A percentile compares a stretch with the other conserved stretches of the same genome.
phyloP scores from a whole-genome alignment of 192 early-diverging fungal genomes.

The Pilaira anomala region DNA sequence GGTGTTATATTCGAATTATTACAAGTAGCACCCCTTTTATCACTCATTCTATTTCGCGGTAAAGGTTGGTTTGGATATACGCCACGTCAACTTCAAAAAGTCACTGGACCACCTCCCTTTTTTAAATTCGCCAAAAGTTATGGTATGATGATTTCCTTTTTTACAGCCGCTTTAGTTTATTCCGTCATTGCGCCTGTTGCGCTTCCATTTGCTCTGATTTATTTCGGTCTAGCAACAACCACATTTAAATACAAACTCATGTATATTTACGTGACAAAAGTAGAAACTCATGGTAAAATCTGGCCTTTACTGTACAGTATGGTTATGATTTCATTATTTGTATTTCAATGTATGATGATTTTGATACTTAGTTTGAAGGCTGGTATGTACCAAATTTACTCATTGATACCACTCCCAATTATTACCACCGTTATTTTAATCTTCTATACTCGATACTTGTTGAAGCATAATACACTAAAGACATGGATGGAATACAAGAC shows the following conservation, averaged over 20 bases:
- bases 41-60: conserved; percentile 28
- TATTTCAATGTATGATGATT: conserved; percentile 69
- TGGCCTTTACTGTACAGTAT: conserved; percentile 67
- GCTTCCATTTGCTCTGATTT: conserved; percentile 64
- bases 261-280: conserved; percentile 67
- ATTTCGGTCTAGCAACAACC: conserved; percentile 59
- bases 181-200: conserved; percentile 66
- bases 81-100: conserved; percentile 61
- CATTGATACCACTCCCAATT: conserved; percentile 58
- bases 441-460: neutral
- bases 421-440: neutral
- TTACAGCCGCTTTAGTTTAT: conserved; percentile 69
- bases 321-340: conserved; percentile 51
- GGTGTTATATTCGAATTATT: conserved; percentile 64
- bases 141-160: conserved; percentile 61
- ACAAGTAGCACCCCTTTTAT: conserved; percentile 54
- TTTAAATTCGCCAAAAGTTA: conserved; percentile 70
- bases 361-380: conserved; percentile 53
- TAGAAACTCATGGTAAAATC: conserved; percentile 70
- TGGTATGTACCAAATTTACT: conserved; percentile 40
- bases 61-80: conserved; percentile 41
- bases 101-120: conserved; percentile 46
- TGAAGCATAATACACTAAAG: neutral
- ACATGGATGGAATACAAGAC: neutral
- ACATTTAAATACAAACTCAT: conserved; percentile 71